A percentile compares a stretch with the other conserved stretches of the same genome.
Conservation (phyloP, 2,329 filamentous ascomycete genomes). For the Calonectria pseudoreteaudii region DNA sequence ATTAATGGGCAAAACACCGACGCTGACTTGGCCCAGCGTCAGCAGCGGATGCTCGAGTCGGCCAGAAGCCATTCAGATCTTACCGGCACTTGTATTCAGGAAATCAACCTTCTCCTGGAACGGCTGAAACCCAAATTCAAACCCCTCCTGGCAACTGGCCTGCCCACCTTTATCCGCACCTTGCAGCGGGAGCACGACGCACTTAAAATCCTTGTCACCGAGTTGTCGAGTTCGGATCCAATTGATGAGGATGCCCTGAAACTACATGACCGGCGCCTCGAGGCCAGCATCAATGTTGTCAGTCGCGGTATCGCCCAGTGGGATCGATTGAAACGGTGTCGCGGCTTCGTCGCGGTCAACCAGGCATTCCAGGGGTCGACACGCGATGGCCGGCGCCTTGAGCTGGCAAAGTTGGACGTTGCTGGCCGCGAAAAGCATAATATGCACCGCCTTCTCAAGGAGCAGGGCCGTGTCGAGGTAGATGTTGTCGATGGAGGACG, state of each 20-base stretch:
- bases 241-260: conserved; percentile 24
- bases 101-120: conserved; percentile 17
- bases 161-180: conserved; percentile 37
- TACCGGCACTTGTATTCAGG: conserved; percentile 11
- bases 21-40: conserved; percentile 16
- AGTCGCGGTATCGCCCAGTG: conserved; percentile 44
- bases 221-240: conserved; percentile 18
- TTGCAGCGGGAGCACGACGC: conserved; percentile 31
- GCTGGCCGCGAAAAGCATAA: conserved; percentile 42
- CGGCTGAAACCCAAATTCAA: conserved; percentile 8
- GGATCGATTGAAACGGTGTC: conserved; percentile 48
- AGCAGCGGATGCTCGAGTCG: conserved; percentile 30
- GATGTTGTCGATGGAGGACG: conserved; percentile 50
- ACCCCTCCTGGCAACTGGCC: conserved; percentile 29
- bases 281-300: conserved; percentile 38
- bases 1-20: neutral
- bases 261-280: conserved; percentile 33
- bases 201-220: conserved; percentile 22
- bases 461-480: conserved; percentile 49
- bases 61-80: conserved; percentile 19
- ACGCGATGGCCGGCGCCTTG: conserved; percentile 38
- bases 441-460: conserved; percentile 48
- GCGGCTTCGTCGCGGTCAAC: conserved; percentile 46
- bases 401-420: conserved; percentile 37
- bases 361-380: conserved; percentile 49